A percentile compares a stretch with the other conserved stretches of the same genome.
Conservation (phyloP, 1,284 basidiomycete species). For the Ganoderma resinaceum region DNA sequence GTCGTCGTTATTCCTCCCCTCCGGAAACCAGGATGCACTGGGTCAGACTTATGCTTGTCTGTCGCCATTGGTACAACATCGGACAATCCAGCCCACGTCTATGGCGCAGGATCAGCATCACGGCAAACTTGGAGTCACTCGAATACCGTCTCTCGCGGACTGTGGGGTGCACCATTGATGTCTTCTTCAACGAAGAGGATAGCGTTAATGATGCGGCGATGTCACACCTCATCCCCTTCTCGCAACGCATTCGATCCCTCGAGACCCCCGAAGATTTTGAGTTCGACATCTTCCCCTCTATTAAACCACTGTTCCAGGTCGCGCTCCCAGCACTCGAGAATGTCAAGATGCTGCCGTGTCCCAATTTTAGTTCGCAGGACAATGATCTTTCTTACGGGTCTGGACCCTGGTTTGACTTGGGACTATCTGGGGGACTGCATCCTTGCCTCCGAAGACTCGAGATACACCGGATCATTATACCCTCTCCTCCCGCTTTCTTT, state of each 20-base stretch:
- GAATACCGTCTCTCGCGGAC: neutral
- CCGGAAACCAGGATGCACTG: neutral
- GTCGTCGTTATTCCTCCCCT: neutral
- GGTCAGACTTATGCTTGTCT: constrained; percentile 4
- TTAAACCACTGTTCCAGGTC: neutral
- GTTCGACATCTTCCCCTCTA: neutral
- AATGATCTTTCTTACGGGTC: neutral
- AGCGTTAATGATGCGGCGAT: neutral
- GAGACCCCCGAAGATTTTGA: neutral
- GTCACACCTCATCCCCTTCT: neutral
- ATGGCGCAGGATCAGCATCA: neutral
- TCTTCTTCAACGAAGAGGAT: neutral
- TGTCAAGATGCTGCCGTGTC: neutral
- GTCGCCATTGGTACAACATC: neutral
- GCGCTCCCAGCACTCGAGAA: neutral
- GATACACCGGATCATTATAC: neutral
- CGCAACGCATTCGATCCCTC: neutral
- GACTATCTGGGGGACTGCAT: neutral
- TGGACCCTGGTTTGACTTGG: neutral
- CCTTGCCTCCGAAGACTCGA: neutral
- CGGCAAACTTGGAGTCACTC: neutral
- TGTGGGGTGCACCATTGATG: neutral
- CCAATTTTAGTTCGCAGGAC: neutral
- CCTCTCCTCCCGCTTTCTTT: neutral
- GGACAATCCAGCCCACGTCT: neutral